These are phyloP conservation scores for Candida insectalens DNA, from an alignment of 805 yeast genomes.

Conservation along the genomic window DNA sequence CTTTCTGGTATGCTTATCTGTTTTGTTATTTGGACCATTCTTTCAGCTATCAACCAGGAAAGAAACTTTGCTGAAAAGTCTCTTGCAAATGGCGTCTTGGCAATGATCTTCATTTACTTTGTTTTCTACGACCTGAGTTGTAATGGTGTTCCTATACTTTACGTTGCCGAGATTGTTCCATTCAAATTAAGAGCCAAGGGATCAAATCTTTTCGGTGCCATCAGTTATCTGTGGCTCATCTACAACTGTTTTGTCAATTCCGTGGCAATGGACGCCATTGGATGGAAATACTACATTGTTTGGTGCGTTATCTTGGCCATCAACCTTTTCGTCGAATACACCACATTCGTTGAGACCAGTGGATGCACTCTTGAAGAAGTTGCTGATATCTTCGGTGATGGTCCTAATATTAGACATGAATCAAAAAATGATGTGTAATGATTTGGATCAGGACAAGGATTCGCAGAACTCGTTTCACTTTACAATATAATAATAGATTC, in stretches of 20 bases:
- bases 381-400: slow-evolving; percentile 9
- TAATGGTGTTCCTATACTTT: slow-evolving; percentile 36
- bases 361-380: slow-evolving; percentile 30
- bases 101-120: slow-evolving; percentile 41
- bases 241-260: slow-evolving; percentile 23
- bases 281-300: slow-evolving; percentile 24
- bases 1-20: slow-evolving; percentile 10
- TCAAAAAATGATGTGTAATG: too few species aligned
- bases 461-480: too few species aligned
- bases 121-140: slow-evolving; percentile 30
- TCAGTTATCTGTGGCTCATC: slow-evolving; percentile 12
- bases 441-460: too few species aligned
- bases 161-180: slow-evolving; percentile 33
- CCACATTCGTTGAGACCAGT: slow-evolving; percentile 24
- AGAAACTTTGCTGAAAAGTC: slow-evolving; percentile 15
- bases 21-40: slow-evolving; percentile 6
- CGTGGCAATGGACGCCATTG: slow-evolving; percentile 28
- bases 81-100: slow-evolving; percentile 14
- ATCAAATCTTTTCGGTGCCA: slow-evolving; percentile 5
- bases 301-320: slow-evolving; percentile 15
- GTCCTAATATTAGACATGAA: too few species aligned
- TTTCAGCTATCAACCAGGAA: background rate
- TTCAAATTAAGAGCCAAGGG: slow-evolving; percentile 14
- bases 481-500: too few species aligned
- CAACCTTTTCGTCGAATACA: slow-evolving; percentile 10